Percentiles rank a stretch among this genome's conserved stretches.
phyloP scores from a whole-genome alignment of 2,329 filamentous ascomycete species.

The Diaporthe capsici region DNA sequence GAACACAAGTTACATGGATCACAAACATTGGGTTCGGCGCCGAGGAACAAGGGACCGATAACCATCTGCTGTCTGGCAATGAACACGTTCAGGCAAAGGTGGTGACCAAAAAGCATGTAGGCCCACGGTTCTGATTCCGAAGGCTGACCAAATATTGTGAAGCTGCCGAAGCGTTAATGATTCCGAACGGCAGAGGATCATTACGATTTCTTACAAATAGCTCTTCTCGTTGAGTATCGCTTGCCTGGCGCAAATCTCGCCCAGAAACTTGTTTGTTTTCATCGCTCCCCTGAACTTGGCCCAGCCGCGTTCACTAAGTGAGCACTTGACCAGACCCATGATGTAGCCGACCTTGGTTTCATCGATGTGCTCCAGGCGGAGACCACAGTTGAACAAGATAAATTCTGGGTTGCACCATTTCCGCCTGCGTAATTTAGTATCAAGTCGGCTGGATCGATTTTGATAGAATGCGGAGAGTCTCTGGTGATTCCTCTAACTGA shows the following conservation, averaged over 20 bases:
- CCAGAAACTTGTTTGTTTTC: constrained; percentile 14
- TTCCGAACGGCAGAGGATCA: neutral
- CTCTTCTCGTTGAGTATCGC: constrained; percentile 14
- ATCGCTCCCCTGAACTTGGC: constrained; percentile 10
- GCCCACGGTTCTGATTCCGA: constrained; percentile 75
- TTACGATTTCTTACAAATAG: neutral
- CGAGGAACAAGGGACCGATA: constrained; percentile 82
- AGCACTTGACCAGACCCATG: neutral
- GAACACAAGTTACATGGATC: neutral
- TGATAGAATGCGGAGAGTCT: neutral
- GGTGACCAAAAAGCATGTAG: constrained; percentile 83
- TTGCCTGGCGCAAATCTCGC: neutral
- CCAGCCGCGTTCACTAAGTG: constrained; percentile 8
- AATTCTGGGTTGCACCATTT: constrained; percentile 27
- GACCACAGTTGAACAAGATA: constrained; percentile 1
- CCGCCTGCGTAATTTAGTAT: neutral
- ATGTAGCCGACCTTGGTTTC: neutral
- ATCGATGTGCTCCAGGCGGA: constrained; percentile 7
- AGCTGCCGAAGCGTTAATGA: constrained; percentile 63
- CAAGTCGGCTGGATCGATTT: neutral
- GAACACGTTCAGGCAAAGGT: constrained; percentile 81
- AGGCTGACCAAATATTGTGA: constrained; percentile 77
- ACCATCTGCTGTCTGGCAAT: constrained; percentile 76
- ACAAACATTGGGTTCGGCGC: constrained; percentile 79
- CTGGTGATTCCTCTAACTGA: neutral